Conservation (phyloP, 2,329 filamentous ascomycete genomes). For the Scedosporium apiospermum region DNA sequence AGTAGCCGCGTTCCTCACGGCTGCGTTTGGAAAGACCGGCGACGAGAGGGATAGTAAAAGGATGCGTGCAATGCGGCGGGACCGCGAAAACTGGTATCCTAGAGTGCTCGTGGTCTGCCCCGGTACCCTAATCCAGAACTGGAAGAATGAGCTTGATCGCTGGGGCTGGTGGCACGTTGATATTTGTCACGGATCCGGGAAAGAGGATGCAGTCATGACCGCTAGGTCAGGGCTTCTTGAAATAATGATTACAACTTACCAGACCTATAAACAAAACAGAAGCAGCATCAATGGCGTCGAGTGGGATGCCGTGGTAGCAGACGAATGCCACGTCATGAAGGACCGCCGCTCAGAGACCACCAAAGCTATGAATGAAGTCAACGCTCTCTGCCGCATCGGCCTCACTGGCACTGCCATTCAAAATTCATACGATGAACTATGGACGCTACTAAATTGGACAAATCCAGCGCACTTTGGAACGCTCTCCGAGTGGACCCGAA, state of each 20-base stretch:
- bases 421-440: conserved; percentile 95
- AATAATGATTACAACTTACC: conserved; percentile 90
- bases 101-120: conserved; percentile 69
- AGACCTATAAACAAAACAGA: conserved; percentile 73
- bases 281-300: conserved; percentile 69
- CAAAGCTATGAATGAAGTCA: conserved; percentile 80
- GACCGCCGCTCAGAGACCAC: conserved; percentile 68
- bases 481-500: conserved; percentile 65
- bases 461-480: conserved; percentile 66
- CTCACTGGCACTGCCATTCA: conserved; percentile 94
- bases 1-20: conserved; percentile 83
- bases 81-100: conserved; percentile 59
- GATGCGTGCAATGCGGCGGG: conserved; percentile 74
- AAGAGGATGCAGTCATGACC: conserved; percentile 62
- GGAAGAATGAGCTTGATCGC: conserved; percentile 72
- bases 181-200: conserved; percentile 60
- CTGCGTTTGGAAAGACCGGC: conserved; percentile 87
- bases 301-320: conserved; percentile 92
- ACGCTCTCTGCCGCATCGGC: conserved; percentile 84
- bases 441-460: conserved; percentile 94
- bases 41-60: conserved; percentile 78
- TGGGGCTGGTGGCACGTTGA: conserved; percentile 97
- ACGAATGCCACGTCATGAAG: conserved; percentile 89
- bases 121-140: conserved; percentile 80
- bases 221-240: conserved; percentile 71